These are phyloP conservation scores for Coemansia interrupta DNA, from an alignment of 192 early-diverging fungal genomes.

Conservation along the genomic window DNA sequence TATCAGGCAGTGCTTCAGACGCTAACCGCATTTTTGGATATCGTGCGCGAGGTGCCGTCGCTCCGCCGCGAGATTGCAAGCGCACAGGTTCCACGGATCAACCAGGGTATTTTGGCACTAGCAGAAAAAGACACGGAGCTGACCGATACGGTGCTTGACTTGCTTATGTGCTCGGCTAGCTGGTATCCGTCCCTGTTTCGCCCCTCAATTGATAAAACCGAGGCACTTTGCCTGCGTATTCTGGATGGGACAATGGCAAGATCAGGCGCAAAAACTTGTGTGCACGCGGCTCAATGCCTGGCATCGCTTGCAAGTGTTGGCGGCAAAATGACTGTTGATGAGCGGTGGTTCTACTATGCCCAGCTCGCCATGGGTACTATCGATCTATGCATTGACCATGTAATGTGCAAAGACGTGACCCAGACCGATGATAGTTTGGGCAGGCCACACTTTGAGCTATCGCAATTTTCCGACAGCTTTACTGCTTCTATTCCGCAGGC, in stretches of 20 bases:
- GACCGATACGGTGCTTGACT: constrained; percentile 16
- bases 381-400: constrained; percentile 36
- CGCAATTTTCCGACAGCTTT: constrained; percentile 27
- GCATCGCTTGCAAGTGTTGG: constrained; percentile 16
- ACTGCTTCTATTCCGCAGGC: constrained; percentile 41
- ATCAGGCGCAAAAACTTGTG: constrained; percentile 1
- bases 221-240: constrained; percentile 33
- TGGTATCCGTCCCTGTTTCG: constrained; percentile 51
- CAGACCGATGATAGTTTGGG: not conserved
- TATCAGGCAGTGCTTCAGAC: constrained; percentile 28
- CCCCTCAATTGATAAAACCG: constrained; percentile 42
- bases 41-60: constrained; percentile 41
- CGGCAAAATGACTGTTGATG: constrained; percentile 38
- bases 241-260: constrained; percentile 16
- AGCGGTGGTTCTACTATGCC: constrained; percentile 43
- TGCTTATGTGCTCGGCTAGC: constrained; percentile 33
- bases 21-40: constrained; percentile 36
- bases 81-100: constrained; percentile 42
- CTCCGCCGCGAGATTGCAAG: constrained; percentile 42
- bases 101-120: constrained; percentile 39
- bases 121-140: constrained; percentile 40
- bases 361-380: constrained; percentile 40
- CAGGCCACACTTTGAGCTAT: constrained; percentile 15
- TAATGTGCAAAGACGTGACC: constrained; percentile 23
- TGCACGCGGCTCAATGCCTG: constrained; percentile 15